Evolutionary conservation across 352 stramenopile genomes (phyloP).

Genomic region (Globisporangium radiosum): DNA sequence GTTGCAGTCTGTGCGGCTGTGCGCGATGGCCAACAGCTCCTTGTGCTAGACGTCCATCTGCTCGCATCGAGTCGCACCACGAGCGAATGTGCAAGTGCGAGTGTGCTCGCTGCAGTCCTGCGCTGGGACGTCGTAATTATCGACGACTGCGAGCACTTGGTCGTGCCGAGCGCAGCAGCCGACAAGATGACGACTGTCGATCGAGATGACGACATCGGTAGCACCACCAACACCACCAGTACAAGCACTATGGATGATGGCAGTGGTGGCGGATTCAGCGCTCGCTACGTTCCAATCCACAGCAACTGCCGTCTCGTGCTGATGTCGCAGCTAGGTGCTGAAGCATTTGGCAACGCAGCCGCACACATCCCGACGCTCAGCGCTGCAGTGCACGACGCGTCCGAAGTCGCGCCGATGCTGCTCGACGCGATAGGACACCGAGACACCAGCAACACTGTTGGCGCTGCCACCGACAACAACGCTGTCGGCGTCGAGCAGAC

Average conservation of each 20-base stretch:
- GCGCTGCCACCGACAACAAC: slow-evolving; percentile 2
- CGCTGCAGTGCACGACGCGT: slow-evolving; percentile 14
- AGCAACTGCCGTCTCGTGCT: slow-evolving; percentile 37
- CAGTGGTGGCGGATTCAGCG: not conserved
- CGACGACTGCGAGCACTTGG: slow-evolving; percentile 18
- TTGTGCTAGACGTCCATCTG: slow-evolving; percentile 54
- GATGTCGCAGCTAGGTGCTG: slow-evolving; percentile 19
- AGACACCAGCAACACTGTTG: not conserved
- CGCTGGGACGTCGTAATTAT: slow-evolving; percentile 22
- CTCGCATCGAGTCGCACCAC: not conserved
- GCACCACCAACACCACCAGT: not conserved
- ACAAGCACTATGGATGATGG: not conserved
- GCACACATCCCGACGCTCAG: slow-evolving; percentile 28
- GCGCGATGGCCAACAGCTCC: slow-evolving; percentile 38
- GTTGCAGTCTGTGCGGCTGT: slow-evolving; percentile 25
- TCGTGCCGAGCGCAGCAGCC: slow-evolving; percentile 2
- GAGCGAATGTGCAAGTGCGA: slow-evolving; percentile 9
- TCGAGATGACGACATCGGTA: not conserved
- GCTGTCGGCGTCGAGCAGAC: not conserved
- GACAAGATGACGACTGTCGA: not conserved
- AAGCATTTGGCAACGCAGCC: slow-evolving; percentile 36
- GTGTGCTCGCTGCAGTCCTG: slow-evolving; percentile 21
- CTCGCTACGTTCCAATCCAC: slow-evolving; percentile 22
- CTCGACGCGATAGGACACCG: slow-evolving; percentile 45
- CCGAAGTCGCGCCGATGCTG: slow-evolving; percentile 27